These are phyloP conservation scores for Tolypocladium guangdongense DNA, from an alignment of 2,329 filamentous ascomycete genomes.

Conservation along the genomic window DNA sequence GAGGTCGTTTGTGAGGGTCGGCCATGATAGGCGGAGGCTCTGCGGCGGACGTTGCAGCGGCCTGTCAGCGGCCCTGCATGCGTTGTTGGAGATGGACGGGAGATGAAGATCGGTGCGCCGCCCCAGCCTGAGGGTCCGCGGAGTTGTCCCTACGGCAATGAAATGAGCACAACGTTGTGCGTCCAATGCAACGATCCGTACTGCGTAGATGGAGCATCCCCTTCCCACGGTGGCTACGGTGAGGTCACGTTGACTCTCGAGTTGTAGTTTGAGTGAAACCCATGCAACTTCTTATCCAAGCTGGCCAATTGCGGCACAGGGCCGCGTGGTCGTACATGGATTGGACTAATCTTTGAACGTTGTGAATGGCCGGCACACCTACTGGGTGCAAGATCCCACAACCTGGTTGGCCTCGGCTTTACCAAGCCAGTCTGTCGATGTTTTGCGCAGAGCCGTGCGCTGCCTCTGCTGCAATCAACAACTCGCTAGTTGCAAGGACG, in stretches of 20 bases:
- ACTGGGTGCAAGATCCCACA: not conserved
- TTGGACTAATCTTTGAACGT: not conserved
- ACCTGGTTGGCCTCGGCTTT: not conserved
- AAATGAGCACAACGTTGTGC: not conserved
- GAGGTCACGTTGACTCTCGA: not conserved
- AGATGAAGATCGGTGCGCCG: not conserved
- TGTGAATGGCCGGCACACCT: not conserved
- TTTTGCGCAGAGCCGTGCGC: not conserved
- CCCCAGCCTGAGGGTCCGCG: no score
- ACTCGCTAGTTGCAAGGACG: not conserved
- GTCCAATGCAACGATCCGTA: not conserved
- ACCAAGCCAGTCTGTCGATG: no score
- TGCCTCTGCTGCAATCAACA: not conserved
- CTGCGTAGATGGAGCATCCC: not conserved
- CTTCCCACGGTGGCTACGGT: not conserved
- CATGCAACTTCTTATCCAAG: not conserved
- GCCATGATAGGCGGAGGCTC: not conserved
- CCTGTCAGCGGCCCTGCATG: no score
- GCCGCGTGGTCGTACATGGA: not conserved
- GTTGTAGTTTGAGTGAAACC: no score
- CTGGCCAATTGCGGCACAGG: not conserved
- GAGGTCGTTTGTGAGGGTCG: not conserved
- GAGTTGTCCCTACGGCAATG: no score
- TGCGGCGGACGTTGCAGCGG: not conserved
- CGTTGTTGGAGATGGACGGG: no score